Evolutionary conservation across 2,329 filamentous ascomycete genomes (phyloP).

Genomic region (Monosporascus sp.): DNA sequence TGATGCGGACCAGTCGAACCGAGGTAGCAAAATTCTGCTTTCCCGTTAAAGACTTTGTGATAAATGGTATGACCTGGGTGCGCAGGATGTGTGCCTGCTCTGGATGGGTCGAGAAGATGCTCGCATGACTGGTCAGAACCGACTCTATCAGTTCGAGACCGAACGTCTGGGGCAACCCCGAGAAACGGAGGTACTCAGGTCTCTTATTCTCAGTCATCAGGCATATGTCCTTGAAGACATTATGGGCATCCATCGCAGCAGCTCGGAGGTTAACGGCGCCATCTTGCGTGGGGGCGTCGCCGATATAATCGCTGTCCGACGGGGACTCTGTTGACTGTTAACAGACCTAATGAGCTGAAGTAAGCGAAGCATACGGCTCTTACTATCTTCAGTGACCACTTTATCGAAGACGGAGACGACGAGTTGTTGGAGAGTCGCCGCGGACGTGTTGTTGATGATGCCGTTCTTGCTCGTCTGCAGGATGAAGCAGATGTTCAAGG

Average conservation of each 20-base stretch:
- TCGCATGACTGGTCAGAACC: constrained; percentile 48
- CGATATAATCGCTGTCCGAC: constrained; percentile 52
- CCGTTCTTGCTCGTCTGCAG: constrained; percentile 87
- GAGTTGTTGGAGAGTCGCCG: constrained; percentile 92
- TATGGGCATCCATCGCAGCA: constrained; percentile 80
- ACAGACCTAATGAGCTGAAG: background rate
- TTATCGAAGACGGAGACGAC: constrained; percentile 92
- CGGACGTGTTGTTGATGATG: constrained; percentile 91
- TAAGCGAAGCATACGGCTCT: constrained; percentile 24
- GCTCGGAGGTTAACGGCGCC: constrained; percentile 62
- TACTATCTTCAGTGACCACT: constrained; percentile 75
- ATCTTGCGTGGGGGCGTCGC: constrained; percentile 62
- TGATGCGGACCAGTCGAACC: constrained; percentile 73
- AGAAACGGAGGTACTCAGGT: constrained; percentile 75
- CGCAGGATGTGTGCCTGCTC: constrained; percentile 79
- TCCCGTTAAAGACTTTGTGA: constrained; percentile 72
- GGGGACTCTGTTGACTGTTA: constrained; percentile 30
- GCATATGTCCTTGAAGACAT: constrained; percentile 85
- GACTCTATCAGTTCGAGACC: constrained; percentile 61
- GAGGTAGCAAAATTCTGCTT: constrained; percentile 75
- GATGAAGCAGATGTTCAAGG: constrained; percentile 86
- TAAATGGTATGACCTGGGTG: constrained; percentile 73
- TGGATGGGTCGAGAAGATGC: constrained; percentile 69
- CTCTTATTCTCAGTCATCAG: constrained; percentile 79
- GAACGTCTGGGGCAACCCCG: constrained; percentile 73